phyloP scores from a whole-genome alignment of 345 rosid species.

The Sisymbrium altissimum region DNA sequence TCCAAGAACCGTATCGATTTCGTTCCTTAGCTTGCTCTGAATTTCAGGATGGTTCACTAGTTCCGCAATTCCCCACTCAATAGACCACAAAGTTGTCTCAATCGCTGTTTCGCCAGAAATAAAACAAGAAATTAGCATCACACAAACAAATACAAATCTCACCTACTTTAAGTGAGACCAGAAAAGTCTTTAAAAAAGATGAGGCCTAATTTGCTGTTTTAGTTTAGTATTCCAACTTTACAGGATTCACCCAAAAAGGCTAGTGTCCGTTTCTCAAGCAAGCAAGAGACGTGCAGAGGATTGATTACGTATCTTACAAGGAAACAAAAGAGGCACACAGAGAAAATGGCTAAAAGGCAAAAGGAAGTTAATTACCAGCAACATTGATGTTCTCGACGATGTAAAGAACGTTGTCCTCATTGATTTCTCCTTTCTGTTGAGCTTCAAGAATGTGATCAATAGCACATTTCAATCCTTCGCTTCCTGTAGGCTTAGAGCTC shows the following conservation, averaged over 20 bases:
- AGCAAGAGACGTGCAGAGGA: conserved; percentile 8
- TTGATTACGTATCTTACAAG: conserved; percentile 27
- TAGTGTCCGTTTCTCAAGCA: neutral
- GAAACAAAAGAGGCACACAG: neutral
- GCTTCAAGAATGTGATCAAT: conserved; percentile 95
- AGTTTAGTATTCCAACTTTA: neutral
- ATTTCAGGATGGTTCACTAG: conserved; percentile 85
- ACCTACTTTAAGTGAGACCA: neutral
- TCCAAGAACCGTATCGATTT: conserved; percentile 75
- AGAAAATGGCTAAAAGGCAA: neutral
- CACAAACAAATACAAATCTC: neutral
- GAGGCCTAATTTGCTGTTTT: neutral
- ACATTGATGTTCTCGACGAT: conserved; percentile 98
- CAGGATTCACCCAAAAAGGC: neutral
- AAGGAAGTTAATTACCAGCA: conserved; percentile 57
- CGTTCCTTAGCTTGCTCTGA: conserved; percentile 69
- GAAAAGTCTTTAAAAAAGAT: too few relatives aligned
- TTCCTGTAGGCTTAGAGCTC: conserved; percentile 56
- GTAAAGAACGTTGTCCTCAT: conserved; percentile 94
- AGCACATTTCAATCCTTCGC: conserved; percentile 77
- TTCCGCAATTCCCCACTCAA: conserved; percentile 96
- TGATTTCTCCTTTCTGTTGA: conserved; percentile 87
- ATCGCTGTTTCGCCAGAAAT: conserved; percentile 53
- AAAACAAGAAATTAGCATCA: neutral
- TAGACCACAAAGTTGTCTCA: conserved; percentile 94